Evolutionary conservation across 1,284 basidiomycete genomes (phyloP).

Genomic region (Trichosporon sp.): DNA sequence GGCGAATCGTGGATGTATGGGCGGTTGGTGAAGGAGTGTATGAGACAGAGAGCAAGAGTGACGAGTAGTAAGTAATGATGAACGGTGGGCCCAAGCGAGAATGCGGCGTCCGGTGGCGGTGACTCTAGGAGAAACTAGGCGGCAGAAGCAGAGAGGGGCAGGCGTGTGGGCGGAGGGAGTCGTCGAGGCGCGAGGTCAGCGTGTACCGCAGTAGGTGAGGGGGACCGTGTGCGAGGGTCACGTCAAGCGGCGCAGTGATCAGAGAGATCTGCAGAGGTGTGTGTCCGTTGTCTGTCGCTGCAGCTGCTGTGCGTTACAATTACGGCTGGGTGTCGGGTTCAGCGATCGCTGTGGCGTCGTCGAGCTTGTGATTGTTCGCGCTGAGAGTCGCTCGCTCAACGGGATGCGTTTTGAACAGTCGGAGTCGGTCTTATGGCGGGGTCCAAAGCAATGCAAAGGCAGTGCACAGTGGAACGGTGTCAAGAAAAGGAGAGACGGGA

Average conservation of each 20-base stretch:
- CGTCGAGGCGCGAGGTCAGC: not conserved
- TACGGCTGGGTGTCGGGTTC: not conserved
- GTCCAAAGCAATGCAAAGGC: not conserved
- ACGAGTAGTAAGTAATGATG: not conserved
- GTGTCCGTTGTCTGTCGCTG: not conserved
- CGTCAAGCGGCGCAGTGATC: slow-evolving; percentile 11
- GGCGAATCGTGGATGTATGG: not conserved
- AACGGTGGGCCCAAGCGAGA: slow-evolving; percentile 15
- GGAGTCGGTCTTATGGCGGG: not conserved
- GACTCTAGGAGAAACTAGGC: not conserved
- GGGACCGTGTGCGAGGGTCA: not conserved
- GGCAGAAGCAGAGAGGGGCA: too few relatives aligned
- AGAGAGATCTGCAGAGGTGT: not conserved
- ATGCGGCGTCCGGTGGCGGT: slow-evolving; percentile 18
- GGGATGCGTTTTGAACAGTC: not conserved
- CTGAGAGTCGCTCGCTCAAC: not conserved
- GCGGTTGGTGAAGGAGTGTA: slow-evolving; percentile 7
- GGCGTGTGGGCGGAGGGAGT: not conserved
- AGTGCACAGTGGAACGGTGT: not conserved
- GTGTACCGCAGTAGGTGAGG: not conserved
- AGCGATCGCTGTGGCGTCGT: slow-evolving; percentile 4
- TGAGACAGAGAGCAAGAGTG: slow-evolving; percentile 6
- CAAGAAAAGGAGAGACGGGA: not conserved
- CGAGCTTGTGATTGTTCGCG: not conserved
- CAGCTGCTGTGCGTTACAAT: not conserved